Base-by-base conservation (phyloP, 2,329 filamentous ascomycete species). In the Aspergillus spinulosporus region DNA sequence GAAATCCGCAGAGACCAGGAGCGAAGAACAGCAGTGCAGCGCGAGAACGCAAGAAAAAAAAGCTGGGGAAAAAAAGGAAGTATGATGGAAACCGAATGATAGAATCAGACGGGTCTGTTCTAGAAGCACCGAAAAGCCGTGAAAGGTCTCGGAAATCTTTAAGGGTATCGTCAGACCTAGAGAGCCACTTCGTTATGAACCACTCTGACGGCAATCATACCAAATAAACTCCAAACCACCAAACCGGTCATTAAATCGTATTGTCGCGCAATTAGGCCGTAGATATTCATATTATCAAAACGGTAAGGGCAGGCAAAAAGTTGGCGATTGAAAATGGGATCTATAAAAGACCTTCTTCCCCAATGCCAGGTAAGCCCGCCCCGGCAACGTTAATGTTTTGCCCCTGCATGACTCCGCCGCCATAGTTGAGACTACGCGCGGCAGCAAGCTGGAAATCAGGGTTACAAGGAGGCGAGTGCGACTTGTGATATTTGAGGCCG, bases 401-500 rank as follows among this genome's bases (percentile, higher is more conserved):
- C 51, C 74, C 75, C 57, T 76, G 74, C 74, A 77, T 76, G 48
- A 77, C 74, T 46, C 75, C 74, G 39, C 73, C 73, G 12, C 72
- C 72, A 15, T 73, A 68, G 49, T 68, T 71, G 51, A 76, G 53
- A 56, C 69, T 72, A 56, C 73, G 72, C 49, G 70, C 70, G 52
- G 65, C 81, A 57, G 79, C 78, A 52, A 84, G 72, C 67, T 85
- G 83, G 61, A 88, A 84, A 59, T 96, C 92, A 0, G 92, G 91
- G 68, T 96, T 95, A 78, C 92, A 97, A 52, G 89, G 88, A 26
- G 91, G 88, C 9, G 91, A 94, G 73, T 97, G 88, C 61, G 87
- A 85, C 74, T 90, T 90, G 78, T 88, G 86, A 71, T 99, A 99
- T 85, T 99, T 99, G 60, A 99, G 84, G 5, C 94, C 94, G 75